A percentile compares a stretch with the other conserved stretches of the same genome.
These are phyloP conservation scores for Linnemannia hyalina DNA, from an alignment of 192 early-diverging fungal genomes.

Conservation along the genomic window DNA sequence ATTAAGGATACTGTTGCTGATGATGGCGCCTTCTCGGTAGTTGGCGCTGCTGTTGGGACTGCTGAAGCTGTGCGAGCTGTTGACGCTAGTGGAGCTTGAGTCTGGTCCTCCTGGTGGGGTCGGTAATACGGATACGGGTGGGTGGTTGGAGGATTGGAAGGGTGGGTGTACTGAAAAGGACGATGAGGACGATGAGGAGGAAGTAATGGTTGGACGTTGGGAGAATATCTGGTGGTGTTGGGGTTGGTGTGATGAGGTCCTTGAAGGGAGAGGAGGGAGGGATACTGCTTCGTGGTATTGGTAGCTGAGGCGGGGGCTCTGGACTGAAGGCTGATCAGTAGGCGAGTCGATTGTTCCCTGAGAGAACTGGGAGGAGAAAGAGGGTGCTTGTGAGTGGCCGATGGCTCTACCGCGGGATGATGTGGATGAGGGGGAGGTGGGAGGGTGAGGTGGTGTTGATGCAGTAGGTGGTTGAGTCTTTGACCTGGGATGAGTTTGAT, in stretches of 20 bases:
- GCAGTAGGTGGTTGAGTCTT: not conserved
- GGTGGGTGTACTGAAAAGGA: slow-evolving; percentile 4
- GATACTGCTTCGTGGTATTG: not conserved
- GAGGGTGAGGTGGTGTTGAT: not conserved
- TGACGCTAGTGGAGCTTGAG: slow-evolving; percentile 27
- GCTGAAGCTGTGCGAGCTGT: slow-evolving; percentile 23
- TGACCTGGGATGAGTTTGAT: not conserved
- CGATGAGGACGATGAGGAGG: not conserved
- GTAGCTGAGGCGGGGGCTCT: not conserved
- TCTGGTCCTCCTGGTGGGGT: slow-evolving; percentile 18
- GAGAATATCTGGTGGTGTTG: not conserved
- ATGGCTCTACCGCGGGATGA: not conserved
- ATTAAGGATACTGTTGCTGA: slow-evolving; percentile 48
- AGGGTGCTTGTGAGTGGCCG: not conserved
- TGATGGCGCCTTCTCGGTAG: slow-evolving; percentile 34
- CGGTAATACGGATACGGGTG: slow-evolving; percentile 1
- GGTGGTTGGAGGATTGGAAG: not conserved
- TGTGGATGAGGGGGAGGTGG: not conserved
- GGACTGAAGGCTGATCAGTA: not conserved
- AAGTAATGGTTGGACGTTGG: not conserved
- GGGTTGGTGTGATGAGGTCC: slow-evolving; percentile 18
- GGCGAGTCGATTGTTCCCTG: not conserved
- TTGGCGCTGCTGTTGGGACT: slow-evolving; percentile 22
- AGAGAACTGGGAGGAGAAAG: not conserved
- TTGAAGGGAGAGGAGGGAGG: slow-evolving; percentile 19